Percentiles rank a stretch among this genome's conserved stretches.
Conservation (phyloP, 345 rosid species). For the Geranium brycei region DNA sequence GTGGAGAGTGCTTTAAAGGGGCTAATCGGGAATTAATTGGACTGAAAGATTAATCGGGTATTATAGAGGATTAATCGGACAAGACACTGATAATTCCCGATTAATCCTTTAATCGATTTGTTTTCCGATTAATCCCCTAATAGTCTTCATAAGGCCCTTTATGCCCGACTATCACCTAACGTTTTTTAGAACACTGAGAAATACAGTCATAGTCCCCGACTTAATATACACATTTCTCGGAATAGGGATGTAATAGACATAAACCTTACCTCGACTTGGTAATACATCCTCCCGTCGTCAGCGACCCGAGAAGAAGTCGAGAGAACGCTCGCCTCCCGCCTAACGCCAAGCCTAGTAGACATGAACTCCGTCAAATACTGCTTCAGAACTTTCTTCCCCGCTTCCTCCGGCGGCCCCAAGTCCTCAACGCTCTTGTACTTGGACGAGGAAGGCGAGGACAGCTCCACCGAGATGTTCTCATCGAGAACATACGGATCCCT, state of each 20-base stretch:
- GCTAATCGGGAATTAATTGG: no score
- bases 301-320: constrained; percentile 73
- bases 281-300: constrained; percentile 80
- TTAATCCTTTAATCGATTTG: no score
- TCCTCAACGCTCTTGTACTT: constrained; percentile 62
- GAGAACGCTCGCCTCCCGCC: constrained; percentile 53
- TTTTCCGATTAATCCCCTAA: no score
- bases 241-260: not conserved
- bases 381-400: constrained; percentile 62
- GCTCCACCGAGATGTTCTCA: constrained; percentile 74
- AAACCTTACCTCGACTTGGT: constrained; percentile 69
- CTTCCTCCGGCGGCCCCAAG: constrained; percentile 75
- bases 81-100: no score
- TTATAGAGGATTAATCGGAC: no score
- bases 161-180: no score
- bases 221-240: no score
- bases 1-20: no score
- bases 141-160: no score
- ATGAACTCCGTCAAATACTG: constrained; percentile 92
- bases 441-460: constrained; percentile 94
- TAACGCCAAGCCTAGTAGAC: constrained; percentile 89
- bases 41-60: no score
- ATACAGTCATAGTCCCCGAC: no score
- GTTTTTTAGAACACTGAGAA: no score
- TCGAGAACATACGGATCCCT: constrained; percentile 79